phyloP scores from a whole-genome alignment of 140 eudicot genomes.

The Cichorium intybus region DNA sequence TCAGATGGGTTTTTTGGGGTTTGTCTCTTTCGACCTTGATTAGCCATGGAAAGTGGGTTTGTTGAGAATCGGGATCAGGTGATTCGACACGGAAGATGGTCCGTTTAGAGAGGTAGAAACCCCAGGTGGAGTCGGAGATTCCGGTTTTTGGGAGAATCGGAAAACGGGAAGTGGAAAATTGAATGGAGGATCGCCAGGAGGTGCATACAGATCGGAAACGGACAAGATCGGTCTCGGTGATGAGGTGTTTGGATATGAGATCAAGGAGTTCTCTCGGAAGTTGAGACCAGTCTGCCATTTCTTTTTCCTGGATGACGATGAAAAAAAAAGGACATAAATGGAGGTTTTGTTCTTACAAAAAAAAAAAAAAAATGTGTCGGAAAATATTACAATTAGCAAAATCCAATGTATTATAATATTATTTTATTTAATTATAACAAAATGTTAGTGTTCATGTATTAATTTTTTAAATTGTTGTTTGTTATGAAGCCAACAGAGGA shows the following conservation, averaged over 20 bases:
- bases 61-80: slow-evolving; percentile 25
- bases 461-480: neutral
- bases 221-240: slow-evolving; percentile 55
- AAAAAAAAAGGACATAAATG: neutral
- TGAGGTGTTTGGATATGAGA: slow-evolving; percentile 52
- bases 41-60: slow-evolving; percentile 41
- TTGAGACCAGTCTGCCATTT: slow-evolving; percentile 78
- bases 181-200: slow-evolving; percentile 66
- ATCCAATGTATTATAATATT: neutral
- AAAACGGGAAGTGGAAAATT: slow-evolving; percentile 29
- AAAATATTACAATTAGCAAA: neutral
- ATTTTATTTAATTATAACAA: neutral
- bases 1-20: slow-evolving; percentile 41
- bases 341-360: neutral
- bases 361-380: neutral
- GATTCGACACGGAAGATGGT: slow-evolving; percentile 49
- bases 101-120: slow-evolving; percentile 65
- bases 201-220: slow-evolving; percentile 91
- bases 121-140: slow-evolving; percentile 72
- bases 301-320: neutral
- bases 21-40: slow-evolving; percentile 62
- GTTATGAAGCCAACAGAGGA: no score
- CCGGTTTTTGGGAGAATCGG: slow-evolving; percentile 70
- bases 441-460: neutral
- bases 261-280: slow-evolving; percentile 78